Conservation (phyloP, 1,284 basidiomycete genomes). For the Ganoderma lingzhi region DNA sequence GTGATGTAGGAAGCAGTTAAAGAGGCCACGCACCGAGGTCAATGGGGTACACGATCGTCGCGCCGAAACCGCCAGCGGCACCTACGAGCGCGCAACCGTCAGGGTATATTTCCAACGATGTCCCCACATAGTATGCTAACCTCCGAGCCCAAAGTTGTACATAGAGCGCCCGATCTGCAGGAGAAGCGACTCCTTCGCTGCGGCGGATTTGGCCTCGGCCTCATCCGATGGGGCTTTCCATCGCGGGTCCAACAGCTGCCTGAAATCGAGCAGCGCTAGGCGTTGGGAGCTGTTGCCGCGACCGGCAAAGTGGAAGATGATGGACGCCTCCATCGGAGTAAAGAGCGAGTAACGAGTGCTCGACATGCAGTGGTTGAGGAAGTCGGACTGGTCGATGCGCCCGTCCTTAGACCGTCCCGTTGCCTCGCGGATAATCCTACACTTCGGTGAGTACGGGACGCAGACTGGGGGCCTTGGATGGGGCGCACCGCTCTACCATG, state of each 20-base stretch:
- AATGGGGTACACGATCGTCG: constrained; percentile 94
- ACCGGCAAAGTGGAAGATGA: constrained; percentile 95
- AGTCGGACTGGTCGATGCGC: constrained; percentile 86
- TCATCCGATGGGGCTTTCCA: constrained; percentile 76
- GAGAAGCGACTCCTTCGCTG: constrained; percentile 51
- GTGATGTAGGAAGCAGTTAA: background rate
- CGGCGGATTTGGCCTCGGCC: constrained; percentile 42
- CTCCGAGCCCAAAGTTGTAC: constrained; percentile 93
- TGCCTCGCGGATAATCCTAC: constrained; percentile 84
- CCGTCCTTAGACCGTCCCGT: constrained; percentile 92
- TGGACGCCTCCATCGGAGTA: constrained; percentile 95
- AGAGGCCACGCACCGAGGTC: constrained; percentile 76
- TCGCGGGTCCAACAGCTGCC: constrained; percentile 86
- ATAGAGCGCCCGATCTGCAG: constrained; percentile 65
- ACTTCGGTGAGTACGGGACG: constrained; percentile 9
- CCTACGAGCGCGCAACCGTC: constrained; percentile 50
- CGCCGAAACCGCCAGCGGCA: constrained; percentile 92
- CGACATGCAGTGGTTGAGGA: constrained; percentile 77
- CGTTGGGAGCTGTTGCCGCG: constrained; percentile 75
- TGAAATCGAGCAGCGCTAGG: constrained; percentile 87
- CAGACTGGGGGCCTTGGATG: constrained; percentile 21
- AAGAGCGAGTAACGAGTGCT: constrained; percentile 91
- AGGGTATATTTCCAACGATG: background rate
- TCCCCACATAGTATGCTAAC: constrained; percentile 46
- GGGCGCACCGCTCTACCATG: constrained; percentile 84